These are phyloP conservation scores for Takakia lepidozioides DNA, from an alignment of 225 moss, liverwort and hornwort genomes.

Conservation along the genomic window DNA sequence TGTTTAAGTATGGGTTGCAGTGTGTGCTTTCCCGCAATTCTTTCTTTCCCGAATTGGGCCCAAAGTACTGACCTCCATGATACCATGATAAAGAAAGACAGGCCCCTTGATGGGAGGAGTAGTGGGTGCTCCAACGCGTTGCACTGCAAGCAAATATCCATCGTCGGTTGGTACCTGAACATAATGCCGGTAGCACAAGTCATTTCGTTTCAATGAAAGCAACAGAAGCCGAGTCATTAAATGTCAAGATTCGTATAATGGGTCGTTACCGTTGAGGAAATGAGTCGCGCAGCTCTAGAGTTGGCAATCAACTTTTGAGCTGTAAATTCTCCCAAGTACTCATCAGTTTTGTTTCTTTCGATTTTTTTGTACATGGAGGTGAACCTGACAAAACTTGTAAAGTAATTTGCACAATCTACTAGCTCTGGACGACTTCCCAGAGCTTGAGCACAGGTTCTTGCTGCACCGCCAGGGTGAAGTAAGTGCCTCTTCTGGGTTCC, in stretches of 20 bases:
- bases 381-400: no score
- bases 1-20: not conserved
- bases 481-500: no score
- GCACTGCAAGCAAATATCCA: conserved; percentile 75
- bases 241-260: not conserved
- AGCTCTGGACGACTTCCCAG: no score
- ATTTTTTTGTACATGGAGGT: no score
- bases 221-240: not conserved
- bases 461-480: no score
- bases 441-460: no score
- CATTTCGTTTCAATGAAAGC: not conserved
- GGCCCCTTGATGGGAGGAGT: conserved; percentile 30
- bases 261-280: no score
- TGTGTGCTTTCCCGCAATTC: not conserved
- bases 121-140: conserved; percentile 25
- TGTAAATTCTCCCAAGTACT: no score
- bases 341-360: no score
- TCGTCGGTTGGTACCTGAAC: conserved; percentile 74
- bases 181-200: not conserved
- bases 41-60: not conserved
- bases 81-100: conserved; percentile 75
- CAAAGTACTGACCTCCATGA: conserved; percentile 45
- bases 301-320: no score
- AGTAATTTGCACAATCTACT: no score
- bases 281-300: no score